phyloP scores from a whole-genome alignment of 371 early-diverging fungal species.

The Lichtheimia hyalospora region DNA sequence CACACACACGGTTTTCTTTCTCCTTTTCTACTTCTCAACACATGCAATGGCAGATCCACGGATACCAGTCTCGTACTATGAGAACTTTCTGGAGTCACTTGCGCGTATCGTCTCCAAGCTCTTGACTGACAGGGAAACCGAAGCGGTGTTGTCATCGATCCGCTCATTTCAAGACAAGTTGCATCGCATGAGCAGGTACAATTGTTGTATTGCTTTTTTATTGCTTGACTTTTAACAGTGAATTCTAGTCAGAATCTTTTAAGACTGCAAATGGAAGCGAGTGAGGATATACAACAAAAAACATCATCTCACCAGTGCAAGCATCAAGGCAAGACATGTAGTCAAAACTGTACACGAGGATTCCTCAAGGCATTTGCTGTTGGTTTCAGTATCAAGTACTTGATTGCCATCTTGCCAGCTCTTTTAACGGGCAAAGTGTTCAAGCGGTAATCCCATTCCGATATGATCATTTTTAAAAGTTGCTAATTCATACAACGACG shows the following conservation, averaged over 20 bases:
- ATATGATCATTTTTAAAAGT: background rate
- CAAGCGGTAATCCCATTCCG: slow-evolving; percentile 45
- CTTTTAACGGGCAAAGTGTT: slow-evolving; percentile 65
- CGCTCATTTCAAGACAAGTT: slow-evolving; percentile 69
- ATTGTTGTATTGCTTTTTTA: slow-evolving; percentile 8
- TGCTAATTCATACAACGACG: background rate
- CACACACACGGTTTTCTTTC: background rate
- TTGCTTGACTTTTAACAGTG: background rate
- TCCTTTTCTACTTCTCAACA: background rate
- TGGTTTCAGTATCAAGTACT: slow-evolving; percentile 72
- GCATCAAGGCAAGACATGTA: slow-evolving; percentile 76
- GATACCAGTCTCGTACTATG: slow-evolving; percentile 45
- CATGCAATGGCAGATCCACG: slow-evolving; percentile 11
- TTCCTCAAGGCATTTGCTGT: slow-evolving; percentile 73
- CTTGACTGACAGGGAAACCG: slow-evolving; percentile 82
- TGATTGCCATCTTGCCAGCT: slow-evolving; percentile 69
- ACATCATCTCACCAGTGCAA: slow-evolving; percentile 47
- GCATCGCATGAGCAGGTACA: slow-evolving; percentile 61
- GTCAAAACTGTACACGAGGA: slow-evolving; percentile 71
- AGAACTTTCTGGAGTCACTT: slow-evolving; percentile 76
- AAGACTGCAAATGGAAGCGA: slow-evolving; percentile 49
- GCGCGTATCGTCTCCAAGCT: slow-evolving; percentile 76
- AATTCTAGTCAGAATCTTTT: slow-evolving; percentile 56
- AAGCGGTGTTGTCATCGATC: slow-evolving; percentile 62
- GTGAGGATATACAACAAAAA: slow-evolving; percentile 19